Base-by-base conservation (phyloP, 371 early-diverging fungal genomes). In the Actinomortierella wolfii region DNA sequence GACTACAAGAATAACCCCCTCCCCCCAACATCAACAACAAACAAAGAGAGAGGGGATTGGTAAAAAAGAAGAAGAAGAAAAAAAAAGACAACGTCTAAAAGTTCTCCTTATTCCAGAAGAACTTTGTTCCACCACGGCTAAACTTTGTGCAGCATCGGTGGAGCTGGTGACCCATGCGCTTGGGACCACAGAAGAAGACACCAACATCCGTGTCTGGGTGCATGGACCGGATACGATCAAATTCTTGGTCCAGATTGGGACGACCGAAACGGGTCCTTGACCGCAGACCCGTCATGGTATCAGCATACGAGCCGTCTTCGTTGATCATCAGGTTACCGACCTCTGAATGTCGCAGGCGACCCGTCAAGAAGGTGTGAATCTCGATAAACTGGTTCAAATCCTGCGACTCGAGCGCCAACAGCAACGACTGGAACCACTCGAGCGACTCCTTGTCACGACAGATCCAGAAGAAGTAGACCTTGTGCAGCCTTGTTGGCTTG, bases 401-500 rank as follows among this genome's bases (percentile, higher is more conserved):
- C 65, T 84, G 83, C 20, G 82, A 82, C 59, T 91, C 91, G 47
- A 91, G 84, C 9, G 88, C 82, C 73, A 78, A 67, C 45, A 92
- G 73, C 51, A 91, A 63, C 44, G 85, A 85, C 79, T 89, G 87
- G 81, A 92, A 92, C 92, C 92, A 92, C 67, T 86, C 84, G 56
- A 92, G 91, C 49, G 88, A 83, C 74, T 86, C 75, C 25, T 78
- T 68, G 78, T 94, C 94, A 49, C 94, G 82, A 70, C 91, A 91
- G 46, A 89, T 81, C 94, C 94, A 94, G 79, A 93, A 81, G 64
- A 94, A 93, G 76, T 94, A 92, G 20, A 91, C 92, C 71, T 94
- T 94, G 63, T 82, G 81, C 60, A 94, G 76, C 24, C 81, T 81
- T 41, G 79, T 79, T 9, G 71, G 64, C 47, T 76, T 64, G 52